Evolutionary conservation across 192 early-diverging fungal genomes (phyloP).

Genomic region (Coemansia sp.): DNA sequence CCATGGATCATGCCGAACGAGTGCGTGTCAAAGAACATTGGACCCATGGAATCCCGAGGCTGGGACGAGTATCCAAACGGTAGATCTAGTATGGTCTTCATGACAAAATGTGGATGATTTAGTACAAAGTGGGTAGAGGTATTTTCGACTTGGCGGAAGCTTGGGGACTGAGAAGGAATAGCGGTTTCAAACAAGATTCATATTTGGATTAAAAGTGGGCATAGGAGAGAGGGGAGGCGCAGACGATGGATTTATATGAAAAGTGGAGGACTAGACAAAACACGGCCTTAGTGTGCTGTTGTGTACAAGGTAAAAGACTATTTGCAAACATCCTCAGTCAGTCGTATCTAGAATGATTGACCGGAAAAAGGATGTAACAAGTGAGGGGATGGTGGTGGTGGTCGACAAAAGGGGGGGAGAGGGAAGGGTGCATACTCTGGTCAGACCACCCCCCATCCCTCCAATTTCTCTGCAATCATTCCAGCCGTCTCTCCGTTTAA

Average conservation of each 20-base stretch:
- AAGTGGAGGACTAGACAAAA: not conserved
- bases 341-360: conserved; percentile 1
- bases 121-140: not conserved
- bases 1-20: conserved; percentile 20
- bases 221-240: not conserved
- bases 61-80: conserved; percentile 42
- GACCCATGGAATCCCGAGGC: conserved; percentile 21
- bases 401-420: not conserved
- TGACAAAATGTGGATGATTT: conserved; percentile 1
- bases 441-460: not conserved
- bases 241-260: not conserved
- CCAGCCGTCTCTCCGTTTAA: not conserved
- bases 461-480: not conserved
- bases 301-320: not conserved
- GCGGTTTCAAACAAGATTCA: not conserved
- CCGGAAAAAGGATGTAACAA: not conserved
- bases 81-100: conserved; percentile 32
- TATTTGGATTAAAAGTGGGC: not conserved
- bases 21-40: conserved; percentile 31
- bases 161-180: not conserved
- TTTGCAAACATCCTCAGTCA: not conserved
- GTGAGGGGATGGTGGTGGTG: not conserved
- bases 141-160: not conserved
- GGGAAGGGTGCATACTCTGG: not conserved
- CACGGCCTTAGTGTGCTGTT: not conserved